phyloP scores from a whole-genome alignment of 2,329 filamentous ascomycete species.

The Colletotrichum karsti region DNA sequence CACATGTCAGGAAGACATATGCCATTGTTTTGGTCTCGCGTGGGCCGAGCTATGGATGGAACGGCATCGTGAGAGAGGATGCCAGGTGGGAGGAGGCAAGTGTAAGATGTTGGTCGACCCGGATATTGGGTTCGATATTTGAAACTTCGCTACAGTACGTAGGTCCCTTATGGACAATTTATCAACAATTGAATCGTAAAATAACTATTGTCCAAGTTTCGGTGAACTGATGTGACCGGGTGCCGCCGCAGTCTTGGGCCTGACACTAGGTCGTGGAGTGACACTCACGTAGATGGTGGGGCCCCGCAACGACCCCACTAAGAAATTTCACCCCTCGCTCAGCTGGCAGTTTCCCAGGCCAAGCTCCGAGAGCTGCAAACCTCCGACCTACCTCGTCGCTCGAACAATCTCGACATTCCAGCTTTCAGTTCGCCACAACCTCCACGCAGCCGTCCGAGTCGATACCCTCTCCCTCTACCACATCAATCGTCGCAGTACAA shows the following conservation, averaged over 20 bases:
- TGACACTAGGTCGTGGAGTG: no score
- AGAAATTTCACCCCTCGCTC: slow-evolving; percentile 26
- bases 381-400: background rate
- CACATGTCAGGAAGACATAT: background rate
- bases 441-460: no score
- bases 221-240: no score
- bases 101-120: background rate
- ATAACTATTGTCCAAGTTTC: no score
- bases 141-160: background rate
- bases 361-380: slow-evolving; percentile 10
- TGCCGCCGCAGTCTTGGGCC: no score
- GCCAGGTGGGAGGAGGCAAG: background rate
- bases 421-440: background rate
- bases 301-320: slow-evolving; percentile 24
- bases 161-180: slow-evolving; percentile 1
- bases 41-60: background rate
- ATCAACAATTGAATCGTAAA: slow-evolving; percentile 1
- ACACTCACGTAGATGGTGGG: background rate
- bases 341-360: background rate
- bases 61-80: slow-evolving; percentile 2
- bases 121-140: background rate
- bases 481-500: no score
- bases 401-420: background rate
- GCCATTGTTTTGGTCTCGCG: background rate
- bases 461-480: no score